These are phyloP conservation scores for Stentor coeruleus DNA, from an alignment of 73 alveolate genomes.

Conservation along the genomic window DNA sequence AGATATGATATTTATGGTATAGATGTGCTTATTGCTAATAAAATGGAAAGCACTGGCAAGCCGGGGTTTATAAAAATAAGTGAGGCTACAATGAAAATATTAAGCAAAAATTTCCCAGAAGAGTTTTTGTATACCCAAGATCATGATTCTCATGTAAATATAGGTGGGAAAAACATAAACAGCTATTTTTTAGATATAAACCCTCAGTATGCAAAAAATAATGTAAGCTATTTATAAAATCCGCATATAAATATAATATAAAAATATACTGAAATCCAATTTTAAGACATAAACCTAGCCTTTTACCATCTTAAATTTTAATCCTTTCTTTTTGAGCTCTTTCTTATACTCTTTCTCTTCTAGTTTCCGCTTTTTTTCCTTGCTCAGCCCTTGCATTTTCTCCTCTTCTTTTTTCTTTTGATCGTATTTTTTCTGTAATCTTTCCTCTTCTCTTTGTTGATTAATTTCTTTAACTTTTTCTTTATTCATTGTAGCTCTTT, in stretches of 20 bases:
- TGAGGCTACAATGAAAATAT: not conserved
- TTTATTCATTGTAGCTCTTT: constrained; percentile 10
- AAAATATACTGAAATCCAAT: no score
- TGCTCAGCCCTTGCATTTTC: constrained; percentile 27
- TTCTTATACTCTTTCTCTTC: constrained; percentile 32
- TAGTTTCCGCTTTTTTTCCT: constrained; percentile 28
- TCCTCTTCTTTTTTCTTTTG: constrained; percentile 27
- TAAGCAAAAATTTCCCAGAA: not conserved
- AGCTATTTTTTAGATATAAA: no score
- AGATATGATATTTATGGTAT: constrained; percentile 1
- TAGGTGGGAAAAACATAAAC: not conserved
- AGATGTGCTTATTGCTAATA: not conserved
- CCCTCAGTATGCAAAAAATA: no score
- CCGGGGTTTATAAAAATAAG: not conserved
- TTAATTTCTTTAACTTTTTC: constrained; percentile 24
- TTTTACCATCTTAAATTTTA: constrained; percentile 17
- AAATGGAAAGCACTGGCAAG: not conserved
- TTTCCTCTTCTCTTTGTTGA: constrained; percentile 18
- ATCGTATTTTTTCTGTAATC: constrained; percentile 22
- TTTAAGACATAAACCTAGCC: no score
- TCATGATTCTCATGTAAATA: not conserved
- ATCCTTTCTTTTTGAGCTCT: constrained; percentile 24
- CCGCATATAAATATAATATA: no score
- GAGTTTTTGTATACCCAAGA: not conserved
- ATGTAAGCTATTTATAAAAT: no score